phyloP scores from a whole-genome alignment of 768 basidiomycete genomes.

The Lentinula raphanica region DNA sequence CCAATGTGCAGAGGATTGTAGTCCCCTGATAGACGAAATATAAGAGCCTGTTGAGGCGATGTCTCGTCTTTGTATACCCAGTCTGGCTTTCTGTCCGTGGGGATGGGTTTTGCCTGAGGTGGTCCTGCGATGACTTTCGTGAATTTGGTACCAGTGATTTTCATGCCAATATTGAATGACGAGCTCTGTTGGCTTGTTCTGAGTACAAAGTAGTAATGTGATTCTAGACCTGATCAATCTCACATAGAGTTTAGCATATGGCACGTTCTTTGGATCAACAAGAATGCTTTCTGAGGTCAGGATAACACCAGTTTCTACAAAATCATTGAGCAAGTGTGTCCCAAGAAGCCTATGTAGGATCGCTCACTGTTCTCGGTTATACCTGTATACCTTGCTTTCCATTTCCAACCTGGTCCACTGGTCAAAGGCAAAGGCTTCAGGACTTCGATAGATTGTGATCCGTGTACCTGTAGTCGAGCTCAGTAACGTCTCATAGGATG shows the following conservation, averaged over 20 bases:
- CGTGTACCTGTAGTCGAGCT: slow-evolving; percentile 57
- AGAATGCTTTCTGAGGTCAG: slow-evolving; percentile 59
- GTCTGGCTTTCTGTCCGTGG: slow-evolving; percentile 57
- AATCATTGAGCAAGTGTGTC: slow-evolving; percentile 1
- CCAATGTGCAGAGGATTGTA: slow-evolving; percentile 78
- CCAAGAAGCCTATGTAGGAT: background rate
- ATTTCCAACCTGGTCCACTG: slow-evolving; percentile 76
- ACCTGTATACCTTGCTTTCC: slow-evolving; percentile 59
- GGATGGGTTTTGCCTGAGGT: slow-evolving; percentile 55
- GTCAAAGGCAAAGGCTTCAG: slow-evolving; percentile 71
- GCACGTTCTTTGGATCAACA: slow-evolving; percentile 54
- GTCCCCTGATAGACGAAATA: slow-evolving; percentile 73
- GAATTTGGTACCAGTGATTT: slow-evolving; percentile 57
- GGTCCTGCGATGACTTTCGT: slow-evolving; percentile 56
- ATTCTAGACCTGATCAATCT: slow-evolving; percentile 8
- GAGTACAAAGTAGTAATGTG: background rate
- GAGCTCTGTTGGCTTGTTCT: slow-evolving; percentile 39
- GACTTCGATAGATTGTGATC: slow-evolving; percentile 72
- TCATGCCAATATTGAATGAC: slow-evolving; percentile 67
- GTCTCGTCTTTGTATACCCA: slow-evolving; percentile 59
- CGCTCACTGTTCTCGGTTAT: slow-evolving; percentile 82
- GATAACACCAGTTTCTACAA: slow-evolving; percentile 59
- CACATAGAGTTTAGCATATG: slow-evolving; percentile 62
- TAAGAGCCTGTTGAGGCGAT: slow-evolving; percentile 57
- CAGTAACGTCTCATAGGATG: background rate